Conservation (phyloP, 495 filamentous ascomycete genomes). For the Poronia punctata region DNA sequence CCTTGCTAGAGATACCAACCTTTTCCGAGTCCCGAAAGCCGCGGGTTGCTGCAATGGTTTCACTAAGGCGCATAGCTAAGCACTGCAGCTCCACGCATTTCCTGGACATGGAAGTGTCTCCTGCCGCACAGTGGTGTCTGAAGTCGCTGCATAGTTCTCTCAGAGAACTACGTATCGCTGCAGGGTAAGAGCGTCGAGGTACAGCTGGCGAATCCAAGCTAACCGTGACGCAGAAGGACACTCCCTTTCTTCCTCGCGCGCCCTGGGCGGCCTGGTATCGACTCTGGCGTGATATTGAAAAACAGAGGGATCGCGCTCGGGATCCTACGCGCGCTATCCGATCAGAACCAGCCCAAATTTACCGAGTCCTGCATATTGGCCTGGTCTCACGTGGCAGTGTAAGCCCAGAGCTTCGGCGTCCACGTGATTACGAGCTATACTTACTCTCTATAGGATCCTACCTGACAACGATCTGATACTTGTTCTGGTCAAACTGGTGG, state of each 20-base stretch:
- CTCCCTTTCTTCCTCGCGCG: constrained; percentile 58
- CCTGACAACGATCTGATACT: constrained; percentile 75
- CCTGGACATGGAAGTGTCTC: constrained; percentile 58
- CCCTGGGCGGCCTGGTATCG: constrained; percentile 34
- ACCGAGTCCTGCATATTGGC: constrained; percentile 83
- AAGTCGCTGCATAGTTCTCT: constrained; percentile 72
- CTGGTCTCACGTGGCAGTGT: constrained; percentile 72
- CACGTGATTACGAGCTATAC: constrained; percentile 3
- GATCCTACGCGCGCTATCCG: constrained; percentile 62
- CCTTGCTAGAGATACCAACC: constrained; percentile 48
- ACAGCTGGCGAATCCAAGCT: constrained; percentile 15
- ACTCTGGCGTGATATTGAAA: constrained; percentile 32
- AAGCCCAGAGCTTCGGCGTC: constrained; percentile 12
- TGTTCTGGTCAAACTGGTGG: constrained; percentile 71
- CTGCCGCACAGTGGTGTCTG: constrained; percentile 71
- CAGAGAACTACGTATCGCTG: constrained; percentile 77
- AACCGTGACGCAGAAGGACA: constrained; percentile 46
- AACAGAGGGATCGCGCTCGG: constrained; percentile 65
- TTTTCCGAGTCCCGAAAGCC: constrained; percentile 54
- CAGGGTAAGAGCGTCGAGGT: constrained; percentile 43
- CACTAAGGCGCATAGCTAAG: constrained; percentile 57
- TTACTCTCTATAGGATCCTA: constrained; percentile 16
- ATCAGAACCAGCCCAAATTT: constrained; percentile 52
- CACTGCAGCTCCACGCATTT: constrained; percentile 52
- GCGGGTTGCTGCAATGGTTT: constrained; percentile 66